Evolutionary conservation across 140 eudicot species (phyloP), one percentile per base, ranked within the genome.

Genomic region (Ambrosia hybrid): DNA sequence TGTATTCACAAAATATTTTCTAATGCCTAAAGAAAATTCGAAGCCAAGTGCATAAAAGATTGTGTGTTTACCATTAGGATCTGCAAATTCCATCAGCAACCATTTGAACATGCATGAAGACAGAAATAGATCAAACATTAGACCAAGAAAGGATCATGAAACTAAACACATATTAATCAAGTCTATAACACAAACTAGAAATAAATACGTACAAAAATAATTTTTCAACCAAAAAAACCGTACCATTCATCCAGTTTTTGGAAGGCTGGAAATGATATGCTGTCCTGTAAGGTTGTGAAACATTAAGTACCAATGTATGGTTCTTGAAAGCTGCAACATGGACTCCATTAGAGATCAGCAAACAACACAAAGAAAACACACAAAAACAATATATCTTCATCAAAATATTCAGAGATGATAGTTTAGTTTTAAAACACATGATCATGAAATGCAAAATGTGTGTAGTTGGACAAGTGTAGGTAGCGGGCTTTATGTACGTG

Each of bases 241-340:
- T 79, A 89, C 90, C 93, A 17, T 89, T 89, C 80, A 89, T 89
- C 92, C 96, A 89, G 67, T 86, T 86, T 62, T 71, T 86, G 41
- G 80, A 71, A 58, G 96, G 90, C 72, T 84, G 96, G 60, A 89
- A 84, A 69, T 89, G 96, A 76, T 67, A 89, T 1, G 85, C 82
- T 36, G 89, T 86, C 43, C 89, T 65, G 56, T 89, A 78, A 59
- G 84, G 82, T 67, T 84, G 87, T 33, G 60, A 55, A 5, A 75
- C 69, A 37, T 77, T 30, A 9, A 72, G 13, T 3, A 56, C 37
- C 38, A 52, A 62, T 55, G n/a, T 74, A 62, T 37, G 73, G 30
- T 34, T 15, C 46, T 53, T 56, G 58, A 58, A 72, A 1, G 79
- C 85, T 14, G 75, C 79, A 65, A 78, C 75, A 13, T 48, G 34